These are phyloP conservation scores for Escallonia herrerae DNA, from an alignment of 129 eudicot genomes.

Conservation along the genomic window DNA sequence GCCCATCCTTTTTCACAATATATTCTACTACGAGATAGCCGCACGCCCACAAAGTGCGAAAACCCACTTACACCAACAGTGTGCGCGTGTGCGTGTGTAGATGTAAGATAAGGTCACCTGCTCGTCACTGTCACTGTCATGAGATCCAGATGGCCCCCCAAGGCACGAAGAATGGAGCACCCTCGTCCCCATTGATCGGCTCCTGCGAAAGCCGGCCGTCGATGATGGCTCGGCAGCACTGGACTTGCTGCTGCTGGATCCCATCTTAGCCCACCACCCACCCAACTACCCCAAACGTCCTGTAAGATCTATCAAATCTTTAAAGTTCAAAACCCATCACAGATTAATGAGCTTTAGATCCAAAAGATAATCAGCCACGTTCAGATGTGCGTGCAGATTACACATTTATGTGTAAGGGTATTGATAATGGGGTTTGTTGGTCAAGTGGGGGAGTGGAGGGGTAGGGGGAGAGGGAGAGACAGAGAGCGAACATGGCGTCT, in stretches of 20 bases:
- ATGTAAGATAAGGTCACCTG: conserved; percentile 37
- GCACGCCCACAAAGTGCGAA: too few relatives aligned
- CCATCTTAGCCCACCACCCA: conserved; percentile 33
- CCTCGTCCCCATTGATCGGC: conserved; percentile 33
- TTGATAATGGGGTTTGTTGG: neutral
- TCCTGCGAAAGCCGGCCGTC: conserved; percentile 29
- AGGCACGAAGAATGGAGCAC: conserved; percentile 64
- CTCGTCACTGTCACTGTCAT: conserved; percentile 30
- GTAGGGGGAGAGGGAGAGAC: conserved; percentile 9
- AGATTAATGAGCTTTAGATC: conserved; percentile 10
- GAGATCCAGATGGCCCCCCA: conserved; percentile 43
- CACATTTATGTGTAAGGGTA: neutral
- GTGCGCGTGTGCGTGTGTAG: too few relatives aligned
- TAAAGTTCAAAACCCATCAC: too few relatives aligned
- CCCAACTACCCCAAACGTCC: neutral
- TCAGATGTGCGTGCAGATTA: neutral
- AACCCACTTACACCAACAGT: too few relatives aligned
- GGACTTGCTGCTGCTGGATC: conserved; percentile 66
- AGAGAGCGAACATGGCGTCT: conserved; percentile 21
- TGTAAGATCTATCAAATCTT: conserved; percentile 4
- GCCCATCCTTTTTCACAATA: too few relatives aligned
- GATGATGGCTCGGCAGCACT: conserved; percentile 28
- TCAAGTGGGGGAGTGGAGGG: neutral
- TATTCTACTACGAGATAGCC: too few relatives aligned
- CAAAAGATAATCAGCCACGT: neutral